Base-by-base conservation (phyloP, 371 early-diverging fungal genomes). In the Dichotomocladium elegans region DNA sequence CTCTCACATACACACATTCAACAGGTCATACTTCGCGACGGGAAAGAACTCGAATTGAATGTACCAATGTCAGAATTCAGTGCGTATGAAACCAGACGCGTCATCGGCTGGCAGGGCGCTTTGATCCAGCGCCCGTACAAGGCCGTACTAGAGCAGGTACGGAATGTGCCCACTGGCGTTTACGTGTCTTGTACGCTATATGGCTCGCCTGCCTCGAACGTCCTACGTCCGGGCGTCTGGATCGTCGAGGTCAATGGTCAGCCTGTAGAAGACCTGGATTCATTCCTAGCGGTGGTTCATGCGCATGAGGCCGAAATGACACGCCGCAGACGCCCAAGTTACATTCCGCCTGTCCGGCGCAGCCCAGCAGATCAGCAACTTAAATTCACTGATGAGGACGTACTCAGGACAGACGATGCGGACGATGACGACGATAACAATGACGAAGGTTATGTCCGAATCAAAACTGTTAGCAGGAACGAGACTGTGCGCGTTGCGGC, bases 81-180 rank as follows among this genome's bases (percentile, higher is more conserved):
- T 25, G 81, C 73, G 14, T 75, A 77, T 24, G 85, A 79, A 29
- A 81, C 82, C 8, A 73, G 70, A 12, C 72, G 80, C 9, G 76
- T 91, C 8, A 69, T 94, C 17, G 72, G 85, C 9, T 95, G 95
- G 95, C 85, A 86, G 9, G 95, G 95, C 14, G 93, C 92, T 0
- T 60, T 92, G 26, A 74, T 93, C 14, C 90, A 90, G 55, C 67
- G 60, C 44, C 93, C 95, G 0, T 91, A 93, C 70, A 76, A 82
- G 26, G 90, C 93, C 2, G 93, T 91, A 3, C 72, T 85, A 37
- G 90, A 91, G 58, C 95, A 94, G 65, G 82, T 87, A 24, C 72
- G 82, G 4, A 67, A 70, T 33, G 68, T 88, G 15, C 93, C 93
- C 1, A 68, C 75, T 0, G 74, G 78, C 6, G 87, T 92, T 26